Percentiles rank a stretch among this genome's conserved stretches.
Conservation (phyloP, 2,329 filamentous ascomycete genomes). For the Fusarium transvaalense region DNA sequence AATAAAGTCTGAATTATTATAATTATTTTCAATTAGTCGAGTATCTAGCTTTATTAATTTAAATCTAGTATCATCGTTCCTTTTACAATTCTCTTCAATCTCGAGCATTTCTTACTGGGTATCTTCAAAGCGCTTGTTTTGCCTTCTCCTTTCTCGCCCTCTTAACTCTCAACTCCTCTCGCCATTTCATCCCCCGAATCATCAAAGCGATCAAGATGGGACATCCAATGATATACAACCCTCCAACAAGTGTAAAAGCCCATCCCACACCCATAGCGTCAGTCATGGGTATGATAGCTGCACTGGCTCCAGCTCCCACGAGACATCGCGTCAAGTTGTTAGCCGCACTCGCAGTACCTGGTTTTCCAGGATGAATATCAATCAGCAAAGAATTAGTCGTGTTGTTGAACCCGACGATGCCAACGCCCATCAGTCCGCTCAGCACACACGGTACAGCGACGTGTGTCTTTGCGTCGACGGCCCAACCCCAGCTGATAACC, state of each 20-base stretch:
- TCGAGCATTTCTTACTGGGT: not conserved
- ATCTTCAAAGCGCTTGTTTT: constrained; percentile 6
- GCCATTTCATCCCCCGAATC: constrained; percentile 59
- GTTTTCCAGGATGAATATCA: constrained; percentile 66
- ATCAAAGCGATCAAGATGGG: constrained; percentile 59
- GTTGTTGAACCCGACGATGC: constrained; percentile 68
- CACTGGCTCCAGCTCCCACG: constrained; percentile 65
- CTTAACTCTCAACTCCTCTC: constrained; percentile 52
- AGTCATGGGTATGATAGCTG: constrained; percentile 65
- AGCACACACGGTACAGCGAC: constrained; percentile 63
- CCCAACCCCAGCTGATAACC: constrained; percentile 66
- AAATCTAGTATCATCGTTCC: not conserved
- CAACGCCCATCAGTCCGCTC: constrained; percentile 61
- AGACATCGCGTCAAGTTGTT: constrained; percentile 69
- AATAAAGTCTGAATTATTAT: not conserved
- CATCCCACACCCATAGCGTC: constrained; percentile 64
- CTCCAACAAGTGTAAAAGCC: constrained; percentile 63
- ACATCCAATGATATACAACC: constrained; percentile 57
- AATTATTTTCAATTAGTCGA: too few species aligned
- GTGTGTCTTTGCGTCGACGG: constrained; percentile 56
- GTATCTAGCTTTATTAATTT: not conserved
- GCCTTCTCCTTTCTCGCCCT: constrained; percentile 40
- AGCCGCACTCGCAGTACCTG: constrained; percentile 67
- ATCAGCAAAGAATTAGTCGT: constrained; percentile 65
- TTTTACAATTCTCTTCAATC: not conserved